phyloP scores from a whole-genome alignment of 208 protist species.

The Trypanosoma theileri region DNA sequence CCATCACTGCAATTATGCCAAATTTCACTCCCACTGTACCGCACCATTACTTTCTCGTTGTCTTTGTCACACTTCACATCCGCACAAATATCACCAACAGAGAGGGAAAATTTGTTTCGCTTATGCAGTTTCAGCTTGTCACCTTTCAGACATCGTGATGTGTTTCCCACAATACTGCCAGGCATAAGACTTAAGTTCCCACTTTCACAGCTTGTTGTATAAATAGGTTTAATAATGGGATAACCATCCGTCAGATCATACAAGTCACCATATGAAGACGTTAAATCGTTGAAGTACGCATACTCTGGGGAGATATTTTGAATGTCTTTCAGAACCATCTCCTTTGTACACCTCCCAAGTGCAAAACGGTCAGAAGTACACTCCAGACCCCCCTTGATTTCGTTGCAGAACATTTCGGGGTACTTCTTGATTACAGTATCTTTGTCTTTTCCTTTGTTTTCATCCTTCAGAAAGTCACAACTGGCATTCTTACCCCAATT shows the following conservation, averaged over 20 bases:
- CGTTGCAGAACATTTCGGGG: constrained; percentile 52
- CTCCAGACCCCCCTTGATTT: background rate
- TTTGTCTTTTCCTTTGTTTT: constrained; percentile 29
- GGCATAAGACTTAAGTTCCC: background rate
- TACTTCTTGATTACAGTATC: constrained; percentile 26
- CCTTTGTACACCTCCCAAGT: constrained; percentile 27
- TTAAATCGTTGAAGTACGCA: constrained; percentile 3
- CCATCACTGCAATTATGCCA: no score
- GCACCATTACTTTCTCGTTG: no score
- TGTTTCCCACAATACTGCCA: background rate
- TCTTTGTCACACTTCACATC: no score
- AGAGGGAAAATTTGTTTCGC: no score
- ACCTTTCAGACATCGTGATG: constrained; percentile 4
- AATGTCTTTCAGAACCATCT: no score
- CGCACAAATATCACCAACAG: no score
- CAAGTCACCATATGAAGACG: no score
- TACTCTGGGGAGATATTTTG: background rate
- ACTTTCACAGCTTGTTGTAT: background rate
- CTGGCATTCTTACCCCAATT: constrained; percentile 57
- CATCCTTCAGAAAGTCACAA: constrained; percentile 46
- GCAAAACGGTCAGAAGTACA: constrained; percentile 35
- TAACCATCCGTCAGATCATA: constrained; percentile 8
- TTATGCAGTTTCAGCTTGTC: no score
- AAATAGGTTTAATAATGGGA: background rate
- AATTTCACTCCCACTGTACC: no score